Evolutionary conservation across 352 stramenopile genomes (phyloP), one percentile per base, ranked within the genome.

Genomic region (Phytopythium montanum): DNA sequence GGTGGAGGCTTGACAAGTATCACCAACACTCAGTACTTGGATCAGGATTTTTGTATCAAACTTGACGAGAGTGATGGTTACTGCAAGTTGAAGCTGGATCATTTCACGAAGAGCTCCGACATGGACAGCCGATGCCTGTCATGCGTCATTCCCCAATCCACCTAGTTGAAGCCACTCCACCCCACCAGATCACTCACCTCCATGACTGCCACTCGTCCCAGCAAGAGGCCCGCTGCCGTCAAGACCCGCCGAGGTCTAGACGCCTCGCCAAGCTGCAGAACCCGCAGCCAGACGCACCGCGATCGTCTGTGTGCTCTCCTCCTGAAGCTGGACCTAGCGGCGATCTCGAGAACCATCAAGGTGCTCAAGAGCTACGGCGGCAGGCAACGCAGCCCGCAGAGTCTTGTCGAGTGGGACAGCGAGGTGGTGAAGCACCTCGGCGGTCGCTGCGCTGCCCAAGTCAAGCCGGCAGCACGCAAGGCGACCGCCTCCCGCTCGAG

Each of bases 261-360:
- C 26, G 38, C 14, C 14, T 16, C 16, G 13, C 21, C 25, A 2
- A 42, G 19, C 18, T 34, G 18, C 62, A 59, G 34, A 60, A 71
- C 13, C 50, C 70, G 28, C 59, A 76, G 38, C 38, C 14, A 19
- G 16, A 44, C 38, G 38, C 48, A 62, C 71, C 4, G 65, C 70
- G 60, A 66, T n/a, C 28, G 71, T 53, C 26, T 76, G 21, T 62
- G 45, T 28, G 46, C 56, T 31, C 60, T 76, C 38, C 31, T 76
- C 25, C 16, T 52, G 25, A 46, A 71, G 54, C 45, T 76, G 39
- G 69, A 76, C 54, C 25, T 66, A 50, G 33, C 54, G 1, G 64
- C 69, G 2, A 45, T 71, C 8, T 39, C 57, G 19, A 65, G 57
- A 60, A 65, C 71, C 42, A 50, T 73, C 19, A 66, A 76, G 49